phyloP scores from a whole-genome alignment of 2,329 filamentous ascomycete species.

The Fusarium nisikadoi region DNA sequence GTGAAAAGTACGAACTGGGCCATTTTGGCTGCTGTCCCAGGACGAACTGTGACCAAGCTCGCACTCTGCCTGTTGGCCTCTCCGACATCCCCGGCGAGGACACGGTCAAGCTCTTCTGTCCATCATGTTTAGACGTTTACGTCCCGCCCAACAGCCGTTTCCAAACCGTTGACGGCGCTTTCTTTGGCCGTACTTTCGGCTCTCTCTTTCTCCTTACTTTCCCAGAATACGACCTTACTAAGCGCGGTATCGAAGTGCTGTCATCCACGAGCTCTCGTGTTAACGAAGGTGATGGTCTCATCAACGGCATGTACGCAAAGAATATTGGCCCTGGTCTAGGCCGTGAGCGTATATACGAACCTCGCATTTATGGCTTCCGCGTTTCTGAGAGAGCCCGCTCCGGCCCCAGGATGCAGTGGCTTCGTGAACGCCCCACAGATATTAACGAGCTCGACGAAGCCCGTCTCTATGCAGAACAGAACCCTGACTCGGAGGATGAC shows the following conservation, averaged over 20 bases:
- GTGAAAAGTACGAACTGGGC: slow-evolving; percentile 96
- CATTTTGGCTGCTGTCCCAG: slow-evolving; percentile 97
- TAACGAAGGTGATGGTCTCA: slow-evolving; percentile 60
- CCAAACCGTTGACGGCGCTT: slow-evolving; percentile 96
- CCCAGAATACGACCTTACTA: slow-evolving; percentile 90
- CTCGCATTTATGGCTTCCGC: slow-evolving; percentile 95
- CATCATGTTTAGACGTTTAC: slow-evolving; percentile 95
- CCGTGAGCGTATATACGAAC: slow-evolving; percentile 85
- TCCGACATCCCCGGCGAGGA: slow-evolving; percentile 96
- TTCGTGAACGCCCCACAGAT: slow-evolving; percentile 84
- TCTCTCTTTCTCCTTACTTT: slow-evolving; percentile 99
- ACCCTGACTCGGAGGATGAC: slow-evolving; percentile 68
- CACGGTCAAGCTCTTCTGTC: slow-evolving; percentile 98
- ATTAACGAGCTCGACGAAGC: slow-evolving; percentile 87
- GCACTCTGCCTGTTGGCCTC: slow-evolving; percentile 91
- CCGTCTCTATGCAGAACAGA: slow-evolving; percentile 62
- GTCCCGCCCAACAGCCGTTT: slow-evolving; percentile 97
- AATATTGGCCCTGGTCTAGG: slow-evolving; percentile 93
- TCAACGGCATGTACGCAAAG: slow-evolving; percentile 87
- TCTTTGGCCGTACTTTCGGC: slow-evolving; percentile 97
- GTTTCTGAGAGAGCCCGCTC: slow-evolving; percentile 91
- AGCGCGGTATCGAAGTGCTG: slow-evolving; percentile 72
- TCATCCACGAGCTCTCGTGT: slow-evolving; percentile 49
- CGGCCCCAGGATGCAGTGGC: slow-evolving; percentile 96
- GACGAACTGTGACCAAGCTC: slow-evolving; percentile 88